Percentiles rank a stretch among this genome's conserved stretches.
These are phyloP conservation scores for Ophiostoma montium DNA, from an alignment of 2,329 filamentous ascomycete genomes.

Conservation along the genomic window DNA sequence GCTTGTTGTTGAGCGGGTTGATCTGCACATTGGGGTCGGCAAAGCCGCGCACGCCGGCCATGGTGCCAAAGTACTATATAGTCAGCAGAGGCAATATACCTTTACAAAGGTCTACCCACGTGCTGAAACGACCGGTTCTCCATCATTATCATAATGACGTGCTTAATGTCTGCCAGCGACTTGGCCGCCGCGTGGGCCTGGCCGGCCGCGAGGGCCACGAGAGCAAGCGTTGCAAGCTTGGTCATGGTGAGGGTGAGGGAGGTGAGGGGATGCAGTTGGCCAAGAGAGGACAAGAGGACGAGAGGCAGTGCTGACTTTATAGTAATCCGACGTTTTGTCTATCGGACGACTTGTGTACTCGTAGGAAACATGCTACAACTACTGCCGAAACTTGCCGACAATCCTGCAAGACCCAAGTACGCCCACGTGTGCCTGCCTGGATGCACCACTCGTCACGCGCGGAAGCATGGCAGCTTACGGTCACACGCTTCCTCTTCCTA, in stretches of 20 bases:
- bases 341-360: too few relatives aligned
- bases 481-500: too few relatives aligned
- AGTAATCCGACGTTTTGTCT: too few relatives aligned
- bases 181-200: conserved; percentile 17
- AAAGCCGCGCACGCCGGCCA: conserved; percentile 39
- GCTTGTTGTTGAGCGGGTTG: conserved; percentile 27
- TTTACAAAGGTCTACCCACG: conserved; percentile 10
- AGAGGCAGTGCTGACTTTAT: too few relatives aligned
- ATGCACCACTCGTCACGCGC: too few relatives aligned
- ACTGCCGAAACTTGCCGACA: too few relatives aligned
- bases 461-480: too few relatives aligned
- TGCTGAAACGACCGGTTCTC: conserved; percentile 24
- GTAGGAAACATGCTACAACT: too few relatives aligned
- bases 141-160: conserved; percentile 46
- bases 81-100: neutral
- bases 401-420: too few relatives aligned
- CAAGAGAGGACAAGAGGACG: neutral
- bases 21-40: conserved; percentile 38
- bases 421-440: too few relatives aligned
- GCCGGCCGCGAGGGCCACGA: conserved; percentile 13
- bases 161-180: conserved; percentile 35
- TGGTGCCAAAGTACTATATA: conserved; percentile 36
- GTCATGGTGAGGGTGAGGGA: too few relatives aligned
- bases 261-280: too few relatives aligned
- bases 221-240: conserved; percentile 5